Evolutionary conservation across 176 grass and related monocot genomes (phyloP), one percentile per base, ranked within the genome.

Genomic region (Leersia perrieri): DNA sequence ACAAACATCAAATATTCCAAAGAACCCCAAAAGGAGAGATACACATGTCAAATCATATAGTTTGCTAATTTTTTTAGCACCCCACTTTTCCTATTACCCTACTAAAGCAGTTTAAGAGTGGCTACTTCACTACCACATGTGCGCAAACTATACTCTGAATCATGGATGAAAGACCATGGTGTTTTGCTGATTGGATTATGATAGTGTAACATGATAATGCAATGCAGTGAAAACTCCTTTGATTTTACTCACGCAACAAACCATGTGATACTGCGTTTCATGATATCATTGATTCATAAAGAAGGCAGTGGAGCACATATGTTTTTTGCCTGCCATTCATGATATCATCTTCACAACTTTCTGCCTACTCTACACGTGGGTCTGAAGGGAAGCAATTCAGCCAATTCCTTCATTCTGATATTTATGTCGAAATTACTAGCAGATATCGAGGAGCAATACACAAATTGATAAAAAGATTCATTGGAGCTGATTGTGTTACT

Each of bases 341-440:
- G 26, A 30, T 39, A 22, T 62, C 35, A 16, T 22, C 8, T 30
- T 61, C 80, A 20, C 47, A 32, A 47, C 27, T 61, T 72, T 47
- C 1, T 0, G 9, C 63, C 64, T 72, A n/a, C 33, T 80, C 28
- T 72, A n/a, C 33, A 75, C 28, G 74, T 68, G 66, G 33, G 22
- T 61, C 40, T 33, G 23, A 69, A 80, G 11, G 34, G 74, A 68
- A 75, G 49, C 79, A 83, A 55, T 34, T 35, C 5, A 26, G 58
- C 3, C 0, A 25, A 71, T 79, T 44, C 39, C 16, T 63, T 80
- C 9, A 70, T 31, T 80, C 20, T 55, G 51, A 55, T 70, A 18
- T 69, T 29, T 12, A 70, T 45, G 31, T 69, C 6, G 20, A 31
- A 75, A 9, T 53, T 33, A 58, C 16, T 51, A 4, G 5, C 16